Conservation (phyloP, 2,329 filamentous ascomycete genomes). For the Xylaria arbuscula region DNA sequence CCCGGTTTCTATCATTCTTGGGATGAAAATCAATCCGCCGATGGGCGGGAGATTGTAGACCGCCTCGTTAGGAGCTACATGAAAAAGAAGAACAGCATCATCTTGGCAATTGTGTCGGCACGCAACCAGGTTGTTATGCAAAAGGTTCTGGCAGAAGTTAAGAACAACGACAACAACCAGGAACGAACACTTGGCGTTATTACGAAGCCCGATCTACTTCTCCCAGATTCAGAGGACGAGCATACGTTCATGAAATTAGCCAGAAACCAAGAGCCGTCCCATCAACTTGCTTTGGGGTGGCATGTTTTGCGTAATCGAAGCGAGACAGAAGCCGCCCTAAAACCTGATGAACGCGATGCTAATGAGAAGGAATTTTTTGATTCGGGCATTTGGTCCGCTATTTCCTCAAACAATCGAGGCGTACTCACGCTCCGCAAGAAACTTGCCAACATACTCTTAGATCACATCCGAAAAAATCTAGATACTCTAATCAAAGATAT, state of each 20-base stretch:
- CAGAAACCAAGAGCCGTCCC: constrained; percentile 47
- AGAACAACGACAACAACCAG: constrained; percentile 56
- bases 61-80: constrained; percentile 64
- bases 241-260: constrained; percentile 51
- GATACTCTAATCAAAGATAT: constrained; percentile 47
- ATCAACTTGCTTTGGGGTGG: constrained; percentile 60
- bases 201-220: constrained; percentile 64
- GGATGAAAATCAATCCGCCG: constrained; percentile 49
- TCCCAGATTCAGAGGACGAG: constrained; percentile 54
- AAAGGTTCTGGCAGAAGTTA: constrained; percentile 58
- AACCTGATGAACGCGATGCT: constrained; percentile 47
- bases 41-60: constrained; percentile 51
- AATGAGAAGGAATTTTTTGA: constrained; percentile 51
- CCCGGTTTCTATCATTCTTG: constrained; percentile 58
- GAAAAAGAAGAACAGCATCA: constrained; percentile 66
- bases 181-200: constrained; percentile 66
- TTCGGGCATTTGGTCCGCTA: constrained; percentile 45
- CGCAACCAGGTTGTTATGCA: constrained; percentile 64
- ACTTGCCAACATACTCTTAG: constrained; percentile 52
- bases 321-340: constrained; percentile 46
- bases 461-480: constrained; percentile 48
- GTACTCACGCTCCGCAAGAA: constrained; percentile 52
- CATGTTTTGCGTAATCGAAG: constrained; percentile 63
- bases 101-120: constrained; percentile 65
- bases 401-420: constrained; percentile 50